Conservation (phyloP, 257 asterid genomes). For the Anisodus tanguticus region DNA sequence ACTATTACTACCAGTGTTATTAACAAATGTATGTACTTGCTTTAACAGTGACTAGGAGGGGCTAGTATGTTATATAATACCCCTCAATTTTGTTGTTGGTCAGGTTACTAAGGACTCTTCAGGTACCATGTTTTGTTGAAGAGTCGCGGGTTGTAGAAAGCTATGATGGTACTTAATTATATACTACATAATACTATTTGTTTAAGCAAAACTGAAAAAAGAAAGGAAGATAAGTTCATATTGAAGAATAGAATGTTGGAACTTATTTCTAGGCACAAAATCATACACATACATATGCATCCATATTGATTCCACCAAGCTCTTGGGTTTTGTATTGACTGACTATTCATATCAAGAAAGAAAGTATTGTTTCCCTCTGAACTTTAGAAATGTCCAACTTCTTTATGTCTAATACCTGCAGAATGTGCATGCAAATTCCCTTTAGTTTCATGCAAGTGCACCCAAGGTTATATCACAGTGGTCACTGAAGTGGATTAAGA, state of each 20-base stretch:
- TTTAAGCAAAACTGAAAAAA: background rate
- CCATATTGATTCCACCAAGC: background rate
- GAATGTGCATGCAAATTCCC: background rate
- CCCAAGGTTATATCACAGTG: no score
- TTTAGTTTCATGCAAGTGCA: background rate
- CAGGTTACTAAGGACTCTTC: background rate
- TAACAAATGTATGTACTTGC: background rate
- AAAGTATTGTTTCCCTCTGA: background rate
- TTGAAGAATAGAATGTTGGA: background rate
- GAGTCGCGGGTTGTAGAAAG: background rate
- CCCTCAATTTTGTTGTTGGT: background rate
- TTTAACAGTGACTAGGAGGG: background rate
- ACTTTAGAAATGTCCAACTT: background rate
- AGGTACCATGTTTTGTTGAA: background rate
- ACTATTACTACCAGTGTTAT: background rate
- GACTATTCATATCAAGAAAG: background rate
- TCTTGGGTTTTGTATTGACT: background rate
- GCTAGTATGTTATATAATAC: background rate
- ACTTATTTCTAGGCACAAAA: background rate
- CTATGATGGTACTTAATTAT: background rate
- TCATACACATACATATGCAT: background rate
- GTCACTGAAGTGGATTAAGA: no score
- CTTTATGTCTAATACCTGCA: background rate
- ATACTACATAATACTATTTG: background rate
- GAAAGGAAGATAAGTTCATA: no score